Evolutionary conservation across 305 asterid genomes (phyloP).

Genomic region (Fraxinus dipetala): DNA sequence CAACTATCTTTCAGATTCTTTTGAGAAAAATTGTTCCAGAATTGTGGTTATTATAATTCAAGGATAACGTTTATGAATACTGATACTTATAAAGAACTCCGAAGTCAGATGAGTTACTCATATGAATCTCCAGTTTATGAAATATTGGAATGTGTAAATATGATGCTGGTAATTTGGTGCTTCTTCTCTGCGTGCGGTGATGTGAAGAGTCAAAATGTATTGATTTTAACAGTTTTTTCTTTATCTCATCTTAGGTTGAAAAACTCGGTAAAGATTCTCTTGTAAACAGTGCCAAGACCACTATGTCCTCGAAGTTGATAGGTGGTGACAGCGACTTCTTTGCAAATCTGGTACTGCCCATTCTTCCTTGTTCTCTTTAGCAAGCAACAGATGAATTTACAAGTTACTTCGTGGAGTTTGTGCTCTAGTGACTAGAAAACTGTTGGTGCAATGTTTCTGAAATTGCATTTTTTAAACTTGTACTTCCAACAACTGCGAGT

Average conservation of each 20-base stretch:
- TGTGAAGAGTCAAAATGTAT: slow-evolving; percentile 2
- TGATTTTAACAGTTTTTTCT: slow-evolving; percentile 6
- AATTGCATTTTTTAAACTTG: background rate
- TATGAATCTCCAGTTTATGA: slow-evolving; percentile 8
- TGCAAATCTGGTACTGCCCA: slow-evolving; percentile 61
- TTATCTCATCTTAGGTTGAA: slow-evolving; percentile 56
- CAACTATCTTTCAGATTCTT: background rate
- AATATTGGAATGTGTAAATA: background rate
- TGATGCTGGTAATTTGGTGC: background rate
- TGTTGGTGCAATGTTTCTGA: background rate
- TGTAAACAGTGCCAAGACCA: slow-evolving; percentile 89
- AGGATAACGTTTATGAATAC: background rate
- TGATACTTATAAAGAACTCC: background rate
- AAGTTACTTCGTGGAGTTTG: background rate
- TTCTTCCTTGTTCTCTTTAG: background rate
- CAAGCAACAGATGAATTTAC: background rate
- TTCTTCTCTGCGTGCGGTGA: background rate
- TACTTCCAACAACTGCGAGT: background rate
- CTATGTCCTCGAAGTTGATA: slow-evolving; percentile 96
- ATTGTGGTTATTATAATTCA: background rate
- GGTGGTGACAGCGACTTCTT: slow-evolving; percentile 83
- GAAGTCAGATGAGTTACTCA: background rate
- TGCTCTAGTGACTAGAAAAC: background rate
- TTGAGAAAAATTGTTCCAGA: background rate
- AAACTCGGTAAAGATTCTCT: slow-evolving; percentile 90